Percentiles rank a stretch among this genome's conserved stretches.
Evolutionary conservation across 345 rosid species (phyloP).

Genomic region (Streptanthus diversifolius): DNA sequence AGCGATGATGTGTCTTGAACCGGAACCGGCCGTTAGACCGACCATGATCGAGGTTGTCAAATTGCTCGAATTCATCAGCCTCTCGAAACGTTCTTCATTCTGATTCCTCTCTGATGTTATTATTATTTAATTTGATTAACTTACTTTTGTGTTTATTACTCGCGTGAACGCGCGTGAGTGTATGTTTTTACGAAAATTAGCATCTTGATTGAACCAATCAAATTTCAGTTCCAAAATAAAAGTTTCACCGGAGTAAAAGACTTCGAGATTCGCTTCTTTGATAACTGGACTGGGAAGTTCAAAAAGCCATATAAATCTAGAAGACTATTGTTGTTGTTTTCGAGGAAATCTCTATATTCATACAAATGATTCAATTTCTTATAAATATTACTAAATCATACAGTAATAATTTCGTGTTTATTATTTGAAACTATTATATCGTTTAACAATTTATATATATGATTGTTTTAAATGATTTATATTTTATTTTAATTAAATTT

Average conservation of each 20-base stretch:
- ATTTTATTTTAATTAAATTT: too few species aligned
- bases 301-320: not conserved
- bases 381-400: too few species aligned
- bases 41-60: slow-evolving; percentile 82
- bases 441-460: too few species aligned
- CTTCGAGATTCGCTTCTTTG: slow-evolving; percentile 33
- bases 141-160: not conserved
- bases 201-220: slow-evolving; percentile 10
- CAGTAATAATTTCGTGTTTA: too few species aligned
- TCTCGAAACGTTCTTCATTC: slow-evolving; percentile 26
- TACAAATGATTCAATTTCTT: too few species aligned
- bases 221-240: slow-evolving; percentile 15
- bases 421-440: too few species aligned
- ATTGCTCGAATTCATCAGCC: slow-evolving; percentile 58
- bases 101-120: not conserved
- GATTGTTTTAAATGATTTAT: too few species aligned
- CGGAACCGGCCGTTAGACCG: slow-evolving; percentile 75
- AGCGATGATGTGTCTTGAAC: slow-evolving; percentile 75
- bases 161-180: not conserved
- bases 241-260: slow-evolving; percentile 4
- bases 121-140: not conserved
- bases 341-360: too few species aligned
- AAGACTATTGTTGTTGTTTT: not conserved
- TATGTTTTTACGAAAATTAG: not conserved
- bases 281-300: slow-evolving; percentile 9